Base-by-base conservation (phyloP, 169 alveolate species). In the Perkinsus chesapeaki region DNA sequence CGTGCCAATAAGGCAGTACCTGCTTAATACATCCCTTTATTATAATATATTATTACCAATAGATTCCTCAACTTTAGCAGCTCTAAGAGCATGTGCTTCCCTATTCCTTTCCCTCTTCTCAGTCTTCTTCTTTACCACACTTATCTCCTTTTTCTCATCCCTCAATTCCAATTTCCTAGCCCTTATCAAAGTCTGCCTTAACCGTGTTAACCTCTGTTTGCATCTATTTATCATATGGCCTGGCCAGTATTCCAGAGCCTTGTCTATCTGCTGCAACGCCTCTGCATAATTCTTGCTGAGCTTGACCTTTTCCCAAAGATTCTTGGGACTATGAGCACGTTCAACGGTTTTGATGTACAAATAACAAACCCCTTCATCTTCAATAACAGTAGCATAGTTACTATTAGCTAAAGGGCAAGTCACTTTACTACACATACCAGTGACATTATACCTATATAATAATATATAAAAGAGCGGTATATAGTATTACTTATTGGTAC, bases 391-490 rank as follows among this genome's bases (percentile, higher is more conserved):
- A 38, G 99, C 99, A 95, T 99, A 99, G 94, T 98, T 95, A 93
- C 99, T 97, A 96, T 99, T 99, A 20, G 99, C 98, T 39, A 99
- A 96, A 16, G 99, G 99, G 94, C 99, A 99, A 0, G 99, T 97
- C 73, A 97, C 97, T 94, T 99, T 97, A 93, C 98, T 98, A 96
- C 99, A 99, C 73, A 98, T 96, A 31, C 99, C 99, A 20, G 99
- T 99, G 48, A 98, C 99, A 95, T 99, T 98, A 96, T 98, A 98
- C 94, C 97, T 98, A 94, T 97, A 97, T 73, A 98, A 3, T 39
- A 43, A 47, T 39, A 48, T 7, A 20, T 31, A 27, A 1, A 20
- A 23, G 31, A 60, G 27, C 27, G 37, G 31, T 20, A 16, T 27
- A 60, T 10, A 19, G 72, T 60, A 60, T 34, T 60, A 60, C 92